Conservation (phyloP, 2,329 filamentous ascomycete genomes). For the Botryosphaeria dothidea region DNA sequence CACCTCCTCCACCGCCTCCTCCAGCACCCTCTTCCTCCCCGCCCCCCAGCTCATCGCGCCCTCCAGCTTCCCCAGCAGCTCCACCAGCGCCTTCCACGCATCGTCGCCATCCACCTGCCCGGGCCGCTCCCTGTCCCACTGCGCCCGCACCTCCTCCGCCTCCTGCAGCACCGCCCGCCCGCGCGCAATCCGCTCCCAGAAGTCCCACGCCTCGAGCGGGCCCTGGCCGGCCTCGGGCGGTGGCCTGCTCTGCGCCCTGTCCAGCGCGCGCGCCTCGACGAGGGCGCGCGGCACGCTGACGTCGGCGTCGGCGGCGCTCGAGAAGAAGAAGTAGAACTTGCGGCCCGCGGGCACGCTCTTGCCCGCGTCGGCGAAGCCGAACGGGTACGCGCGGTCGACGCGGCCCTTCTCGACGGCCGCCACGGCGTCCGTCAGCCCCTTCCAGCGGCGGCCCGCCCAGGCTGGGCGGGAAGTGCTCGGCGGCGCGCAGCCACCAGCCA, state of each 20-base stretch:
- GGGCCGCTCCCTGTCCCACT: conserved; percentile 18
- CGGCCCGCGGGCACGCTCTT: not conserved
- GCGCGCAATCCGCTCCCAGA: not conserved
- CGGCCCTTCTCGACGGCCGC: not conserved
- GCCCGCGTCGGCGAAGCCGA: not conserved
- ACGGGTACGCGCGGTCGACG: conserved; percentile 3
- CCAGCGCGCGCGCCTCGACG: not conserved
- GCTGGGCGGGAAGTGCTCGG: conserved; percentile 25
- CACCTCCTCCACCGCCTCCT: conserved; percentile 26
- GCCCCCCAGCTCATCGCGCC: conserved; percentile 25
- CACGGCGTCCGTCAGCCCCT: conserved; percentile 25
- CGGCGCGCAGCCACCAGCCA: conserved; percentile 4
- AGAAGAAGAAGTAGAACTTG: not conserved
- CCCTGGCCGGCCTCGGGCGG: not conserved
- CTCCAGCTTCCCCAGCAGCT: conserved; percentile 13
- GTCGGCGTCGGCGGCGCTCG: not conserved
- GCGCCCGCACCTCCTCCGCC: conserved; percentile 16
- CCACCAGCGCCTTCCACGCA: not conserved
- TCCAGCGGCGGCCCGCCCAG: conserved; percentile 26
- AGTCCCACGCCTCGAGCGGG: not conserved
- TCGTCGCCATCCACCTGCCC: not conserved
- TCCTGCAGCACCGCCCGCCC: not conserved
- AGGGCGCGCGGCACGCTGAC: not conserved
- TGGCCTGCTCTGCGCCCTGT: not conserved
- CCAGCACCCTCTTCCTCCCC: conserved; percentile 22